phyloP scores from a whole-genome alignment of 345 rosid genomes.

The Gossypium thurberi region DNA sequence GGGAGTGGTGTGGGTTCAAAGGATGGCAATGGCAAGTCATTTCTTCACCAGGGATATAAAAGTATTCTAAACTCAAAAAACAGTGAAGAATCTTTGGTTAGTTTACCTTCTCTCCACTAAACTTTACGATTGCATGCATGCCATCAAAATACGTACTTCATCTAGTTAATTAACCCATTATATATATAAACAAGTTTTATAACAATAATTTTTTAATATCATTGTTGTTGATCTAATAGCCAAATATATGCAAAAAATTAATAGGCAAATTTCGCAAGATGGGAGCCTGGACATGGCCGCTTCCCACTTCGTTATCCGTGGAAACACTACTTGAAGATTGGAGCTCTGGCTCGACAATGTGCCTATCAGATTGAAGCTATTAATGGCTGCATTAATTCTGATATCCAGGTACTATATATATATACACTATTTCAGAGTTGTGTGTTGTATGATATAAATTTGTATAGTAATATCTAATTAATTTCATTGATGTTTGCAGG shows the following conservation, averaged over 20 bases:
- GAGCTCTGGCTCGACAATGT: slow-evolving; percentile 59
- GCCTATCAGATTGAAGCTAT: slow-evolving; percentile 69
- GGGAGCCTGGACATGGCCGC: slow-evolving; percentile 83
- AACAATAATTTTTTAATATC: background rate
- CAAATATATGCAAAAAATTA: background rate
- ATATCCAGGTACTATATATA: slow-evolving; percentile 31
- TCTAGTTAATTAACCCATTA: background rate
- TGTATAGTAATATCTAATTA: no score
- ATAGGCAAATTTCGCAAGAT: slow-evolving; percentile 78
- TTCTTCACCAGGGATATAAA: slow-evolving; percentile 35
- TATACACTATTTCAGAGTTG: no score
- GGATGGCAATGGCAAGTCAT: slow-evolving; percentile 32
- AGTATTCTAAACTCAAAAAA: slow-evolving; percentile 51
- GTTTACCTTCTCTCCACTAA: slow-evolving; percentile 5
- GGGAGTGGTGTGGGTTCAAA: slow-evolving; percentile 15
- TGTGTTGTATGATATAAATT: no score
- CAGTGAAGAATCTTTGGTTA: slow-evolving; percentile 62
- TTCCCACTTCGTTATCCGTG: slow-evolving; percentile 69
- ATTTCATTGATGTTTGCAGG: slow-evolving; percentile 30
- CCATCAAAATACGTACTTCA: slow-evolving; percentile 16
- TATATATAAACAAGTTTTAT: background rate
- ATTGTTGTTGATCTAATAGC: background rate
- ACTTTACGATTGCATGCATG: slow-evolving; percentile 11
- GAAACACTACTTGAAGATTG: slow-evolving; percentile 62
- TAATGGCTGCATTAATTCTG: slow-evolving; percentile 35